Evolutionary conservation across 768 basidiomycete species (phyloP).

Genomic region (Nidularia sp.): DNA sequence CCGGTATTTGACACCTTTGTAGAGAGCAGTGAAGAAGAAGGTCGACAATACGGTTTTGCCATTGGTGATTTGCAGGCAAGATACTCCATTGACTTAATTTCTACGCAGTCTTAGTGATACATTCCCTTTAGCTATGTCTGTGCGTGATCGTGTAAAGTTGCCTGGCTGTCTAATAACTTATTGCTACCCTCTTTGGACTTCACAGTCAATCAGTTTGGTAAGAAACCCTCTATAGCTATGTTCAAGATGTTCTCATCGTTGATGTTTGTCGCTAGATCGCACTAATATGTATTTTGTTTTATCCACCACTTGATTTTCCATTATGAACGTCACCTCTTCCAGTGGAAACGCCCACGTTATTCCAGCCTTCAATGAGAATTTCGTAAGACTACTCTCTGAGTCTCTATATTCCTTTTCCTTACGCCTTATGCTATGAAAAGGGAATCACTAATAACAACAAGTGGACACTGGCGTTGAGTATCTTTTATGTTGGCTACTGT

Average conservation of each 20-base stretch:
- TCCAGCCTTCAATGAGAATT: slow-evolving; percentile 47
- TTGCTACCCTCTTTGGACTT: slow-evolving; percentile 7
- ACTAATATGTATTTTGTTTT: slow-evolving; percentile 42
- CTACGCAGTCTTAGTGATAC: background rate
- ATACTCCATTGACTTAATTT: background rate
- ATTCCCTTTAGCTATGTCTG: slow-evolving; percentile 38
- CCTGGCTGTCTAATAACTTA: background rate
- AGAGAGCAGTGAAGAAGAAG: slow-evolving; percentile 43
- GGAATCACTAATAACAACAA: slow-evolving; percentile 48
- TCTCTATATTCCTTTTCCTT: background rate
- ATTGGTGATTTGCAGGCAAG: slow-evolving; percentile 45
- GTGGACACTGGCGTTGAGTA: slow-evolving; percentile 54
- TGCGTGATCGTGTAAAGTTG: slow-evolving; percentile 18
- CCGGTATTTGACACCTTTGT: background rate
- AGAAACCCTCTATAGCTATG: slow-evolving; percentile 6
- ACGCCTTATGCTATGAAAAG: slow-evolving; percentile 14
- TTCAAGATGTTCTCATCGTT: background rate
- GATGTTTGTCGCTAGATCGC: slow-evolving; percentile 30
- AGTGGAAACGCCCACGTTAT: slow-evolving; percentile 58
- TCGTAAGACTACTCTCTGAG: slow-evolving; percentile 22
- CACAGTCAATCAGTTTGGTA: slow-evolving; percentile 45
- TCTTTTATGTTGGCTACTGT: slow-evolving; percentile 63
- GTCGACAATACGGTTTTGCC: slow-evolving; percentile 49
- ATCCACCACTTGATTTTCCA: background rate
- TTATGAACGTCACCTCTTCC: background rate